phyloP scores from a whole-genome alignment of 75 land plant genomes.

The Ceratopteris richardii region DNA sequence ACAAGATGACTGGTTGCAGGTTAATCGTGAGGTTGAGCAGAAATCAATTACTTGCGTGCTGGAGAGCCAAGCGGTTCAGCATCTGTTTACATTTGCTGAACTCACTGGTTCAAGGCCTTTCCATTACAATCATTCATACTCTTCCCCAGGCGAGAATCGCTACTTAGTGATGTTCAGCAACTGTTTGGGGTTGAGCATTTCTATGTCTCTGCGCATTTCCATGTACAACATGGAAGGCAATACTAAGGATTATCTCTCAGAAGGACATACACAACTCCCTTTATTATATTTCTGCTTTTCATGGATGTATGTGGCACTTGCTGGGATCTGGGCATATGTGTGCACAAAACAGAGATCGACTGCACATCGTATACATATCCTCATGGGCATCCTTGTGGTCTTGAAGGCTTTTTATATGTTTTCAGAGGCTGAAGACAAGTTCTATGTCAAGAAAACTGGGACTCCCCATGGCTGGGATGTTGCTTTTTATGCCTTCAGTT shows the following conservation, averaged over 20 bases:
- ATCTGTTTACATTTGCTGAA: slow-evolving; percentile 21
- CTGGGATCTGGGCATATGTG: slow-evolving; percentile 37
- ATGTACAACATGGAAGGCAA: slow-evolving; percentile 43
- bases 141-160: slow-evolving; percentile 31
- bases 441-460: slow-evolving; percentile 56
- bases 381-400: slow-evolving; percentile 54
- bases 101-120: slow-evolving; percentile 29
- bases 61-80: slow-evolving; percentile 32
- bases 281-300: slow-evolving; percentile 40
- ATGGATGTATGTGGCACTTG: slow-evolving; percentile 27
- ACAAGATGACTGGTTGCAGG: slow-evolving; percentile 40
- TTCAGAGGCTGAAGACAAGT: slow-evolving; percentile 69
- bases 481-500: slow-evolving; percentile 58
- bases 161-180: slow-evolving; percentile 24
- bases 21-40: slow-evolving; percentile 23
- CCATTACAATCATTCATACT: slow-evolving; percentile 41
- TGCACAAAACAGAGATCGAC: slow-evolving; percentile 38
- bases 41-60: slow-evolving; percentile 19
- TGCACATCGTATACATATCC: slow-evolving; percentile 48
- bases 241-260: slow-evolving; percentile 30
- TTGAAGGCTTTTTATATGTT: slow-evolving; percentile 55
- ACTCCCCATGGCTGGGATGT: slow-evolving; percentile 76
- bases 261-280: slow-evolving; percentile 51
- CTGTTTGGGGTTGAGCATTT: slow-evolving; percentile 27
- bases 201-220: slow-evolving; percentile 40